phyloP scores from a whole-genome alignment of 2,329 filamentous ascomycete genomes.

The Monilinia fructigena region DNA sequence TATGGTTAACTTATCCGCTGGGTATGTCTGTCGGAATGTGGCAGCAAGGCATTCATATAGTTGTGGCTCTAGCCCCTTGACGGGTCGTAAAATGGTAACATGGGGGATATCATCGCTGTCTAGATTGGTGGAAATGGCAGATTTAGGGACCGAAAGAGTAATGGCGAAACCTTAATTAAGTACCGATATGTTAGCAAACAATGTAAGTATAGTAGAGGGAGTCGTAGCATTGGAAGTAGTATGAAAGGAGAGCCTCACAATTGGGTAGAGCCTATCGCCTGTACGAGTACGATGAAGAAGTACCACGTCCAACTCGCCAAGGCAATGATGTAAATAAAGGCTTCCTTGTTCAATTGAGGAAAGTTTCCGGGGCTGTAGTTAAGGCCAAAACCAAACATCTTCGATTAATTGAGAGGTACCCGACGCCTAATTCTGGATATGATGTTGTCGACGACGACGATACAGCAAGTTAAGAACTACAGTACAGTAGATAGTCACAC shows the following conservation, averaged over 20 bases:
- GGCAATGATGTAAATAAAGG: conserved; percentile 42
- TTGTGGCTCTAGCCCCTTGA: conserved; percentile 86
- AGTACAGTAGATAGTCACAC: too few species aligned
- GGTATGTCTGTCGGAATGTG: conserved; percentile 80
- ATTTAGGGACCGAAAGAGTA: conserved; percentile 52
- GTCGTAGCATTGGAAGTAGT: too few species aligned
- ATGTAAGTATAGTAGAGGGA: not conserved
- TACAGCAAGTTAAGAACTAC: not conserved
- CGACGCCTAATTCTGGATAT: conserved; percentile 1
- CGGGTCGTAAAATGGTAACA: conserved; percentile 87
- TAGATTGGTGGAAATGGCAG: conserved; percentile 52
- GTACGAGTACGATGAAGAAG: conserved; percentile 51
- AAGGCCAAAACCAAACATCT: not conserved
- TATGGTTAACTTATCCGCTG: conserved; percentile 70
- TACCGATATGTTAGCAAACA: not conserved
- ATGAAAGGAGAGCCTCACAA: conserved; percentile 45
- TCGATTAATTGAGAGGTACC: not conserved
- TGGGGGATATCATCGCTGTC: conserved; percentile 62
- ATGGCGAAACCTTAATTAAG: conserved; percentile 48
- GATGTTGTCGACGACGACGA: not conserved
- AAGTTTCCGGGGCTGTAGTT: not conserved
- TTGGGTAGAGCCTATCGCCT: conserved; percentile 55
- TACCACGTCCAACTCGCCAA: conserved; percentile 54
- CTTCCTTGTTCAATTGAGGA: conserved; percentile 27
- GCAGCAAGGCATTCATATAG: conserved; percentile 91